Base-by-base conservation (phyloP, 2,329 filamentous ascomycete genomes). In the Diaporthe longicolla region DNA sequence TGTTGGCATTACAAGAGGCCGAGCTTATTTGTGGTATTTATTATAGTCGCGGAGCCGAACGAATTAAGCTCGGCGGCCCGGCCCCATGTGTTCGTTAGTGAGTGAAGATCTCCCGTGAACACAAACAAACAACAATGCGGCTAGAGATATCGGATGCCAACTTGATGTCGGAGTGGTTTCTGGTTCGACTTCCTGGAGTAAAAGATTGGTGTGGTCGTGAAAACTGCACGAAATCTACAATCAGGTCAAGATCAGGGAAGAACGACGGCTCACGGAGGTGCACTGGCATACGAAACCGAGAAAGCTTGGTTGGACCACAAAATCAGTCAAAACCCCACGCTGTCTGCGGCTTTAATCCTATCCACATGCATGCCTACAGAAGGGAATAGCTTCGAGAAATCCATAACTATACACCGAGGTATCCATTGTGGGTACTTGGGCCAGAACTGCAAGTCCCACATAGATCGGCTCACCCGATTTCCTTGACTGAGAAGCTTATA, bases 61-160 rank as follows among this genome's bases (percentile, higher is more conserved):
- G 29, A 37, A 52, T 52, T 50, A 66, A 50, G 61, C 61, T 66
- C 61, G 5, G 29, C 45, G 61, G 61, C 43, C 61, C 61, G 43
- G 15, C 43, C 43, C 61, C 43, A 15, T 24, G 19, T 2, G 19
- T 10, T n/a, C 19, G 10, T 66, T 21, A 10, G 10, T 13, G 43
- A 32, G 17, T 19, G 40, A 43, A 43, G 40, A 66, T 66, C 61
- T 37, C 43, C 43, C 61, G 29, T 6, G 11, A 66, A 19, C 21
- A 43, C 21, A 32, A 17, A 26, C 26, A 11, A 50, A 2, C 26
- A 17, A 43, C 24, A 19, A 35, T 65, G 19, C 26, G 59, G 13
- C 24, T 29, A n/a, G 52, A 29, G 35, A 35, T 21, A 21, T 37
- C 17, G 17, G 6, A 19, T 45, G 43, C 15, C 43, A 8, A 45